Percentiles rank a stretch among this genome's conserved stretches.
Conservation (phyloP, 1,284 basidiomycete species). For the Sphaerobolus stellatus region DNA sequence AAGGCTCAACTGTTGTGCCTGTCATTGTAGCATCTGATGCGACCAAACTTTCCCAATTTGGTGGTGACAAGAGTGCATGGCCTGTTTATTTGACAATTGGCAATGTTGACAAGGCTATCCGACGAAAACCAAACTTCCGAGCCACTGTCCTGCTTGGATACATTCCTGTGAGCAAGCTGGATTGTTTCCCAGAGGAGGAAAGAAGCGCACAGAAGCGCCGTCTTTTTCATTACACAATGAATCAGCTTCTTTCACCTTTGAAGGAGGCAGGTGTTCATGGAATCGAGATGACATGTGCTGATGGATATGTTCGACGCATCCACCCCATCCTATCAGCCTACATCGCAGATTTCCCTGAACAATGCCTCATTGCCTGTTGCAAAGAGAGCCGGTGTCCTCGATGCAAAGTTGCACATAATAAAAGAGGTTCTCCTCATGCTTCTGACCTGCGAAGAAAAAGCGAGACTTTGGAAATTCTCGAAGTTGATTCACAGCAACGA, state of each 20-base stretch:
- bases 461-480: neutral
- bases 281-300: conserved; percentile 25
- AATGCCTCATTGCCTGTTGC: conserved; percentile 20
- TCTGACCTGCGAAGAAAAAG: neutral
- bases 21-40: conserved; percentile 9
- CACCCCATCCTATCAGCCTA: conserved; percentile 32
- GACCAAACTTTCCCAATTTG: conserved; percentile 4
- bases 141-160: conserved; percentile 39
- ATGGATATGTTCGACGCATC: conserved; percentile 23
- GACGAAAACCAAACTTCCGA: conserved; percentile 11
- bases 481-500: neutral
- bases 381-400: conserved; percentile 20
- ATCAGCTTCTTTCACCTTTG: conserved; percentile 28
- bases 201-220: conserved; percentile 11
- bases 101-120: conserved; percentile 20
- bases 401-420: conserved; percentile 15
- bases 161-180: conserved; percentile 38
- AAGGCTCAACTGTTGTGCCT: conserved; percentile 3
- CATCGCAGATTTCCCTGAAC: conserved; percentile 27
- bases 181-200: conserved; percentile 28
- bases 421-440: conserved; percentile 17
- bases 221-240: conserved; percentile 38
- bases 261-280: conserved; percentile 27
- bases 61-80: no score
- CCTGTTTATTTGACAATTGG: conserved; percentile 25